Base-by-base conservation (phyloP, 2,329 filamentous ascomycete genomes). In the Aspergillus felis region DNA sequence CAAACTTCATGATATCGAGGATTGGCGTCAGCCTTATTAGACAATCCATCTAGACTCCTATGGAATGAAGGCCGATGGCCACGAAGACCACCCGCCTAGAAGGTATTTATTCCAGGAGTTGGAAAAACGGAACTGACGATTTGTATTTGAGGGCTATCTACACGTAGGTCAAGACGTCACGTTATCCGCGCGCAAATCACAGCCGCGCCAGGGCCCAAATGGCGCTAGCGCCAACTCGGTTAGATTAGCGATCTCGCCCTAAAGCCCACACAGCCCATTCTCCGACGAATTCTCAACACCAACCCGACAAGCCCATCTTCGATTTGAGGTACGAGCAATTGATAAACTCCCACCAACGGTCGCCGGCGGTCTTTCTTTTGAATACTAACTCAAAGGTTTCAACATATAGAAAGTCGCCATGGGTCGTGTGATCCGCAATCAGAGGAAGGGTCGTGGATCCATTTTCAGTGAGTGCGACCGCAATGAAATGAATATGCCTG, bases 361-460 rank as follows among this genome's bases (percentile, higher is more conserved):
- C 65, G 62, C 64, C 62, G 58, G 64, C 65, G 63, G 63, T 59
- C 59, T 64, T 67, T 65, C 60, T 66, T 59, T 58, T 54, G 53
- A 58, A 71, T 70, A 72, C 73, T 76, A 71, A 76, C 66, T 53
- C 59, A 55, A 64, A 68, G 66, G 62, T 68, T 61, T 58, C 14
- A 38, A 60, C 59, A 58, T 68, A 65, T 68, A 77, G 73, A 74
- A 67, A 77, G 73, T 72, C 76, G 74, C 72, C 72, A 80, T 81
- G 84, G 85, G 84, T 85, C 83, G 87, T 78, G 87, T 89, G 73
- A 89, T 89, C 77, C 83, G 87, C 76, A 90, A 90, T 80, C 87
- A 90, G 84, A 86, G 86, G 78, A 87, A 87, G 81, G 85, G 87
- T 78, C 87, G 87, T 79, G 87, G 87, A 78, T 88, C 85, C 70